Evolutionary conservation across 805 yeast genomes (phyloP), one percentile per base, ranked within the genome.

Genomic region (Ogataea naganishii): DNA sequence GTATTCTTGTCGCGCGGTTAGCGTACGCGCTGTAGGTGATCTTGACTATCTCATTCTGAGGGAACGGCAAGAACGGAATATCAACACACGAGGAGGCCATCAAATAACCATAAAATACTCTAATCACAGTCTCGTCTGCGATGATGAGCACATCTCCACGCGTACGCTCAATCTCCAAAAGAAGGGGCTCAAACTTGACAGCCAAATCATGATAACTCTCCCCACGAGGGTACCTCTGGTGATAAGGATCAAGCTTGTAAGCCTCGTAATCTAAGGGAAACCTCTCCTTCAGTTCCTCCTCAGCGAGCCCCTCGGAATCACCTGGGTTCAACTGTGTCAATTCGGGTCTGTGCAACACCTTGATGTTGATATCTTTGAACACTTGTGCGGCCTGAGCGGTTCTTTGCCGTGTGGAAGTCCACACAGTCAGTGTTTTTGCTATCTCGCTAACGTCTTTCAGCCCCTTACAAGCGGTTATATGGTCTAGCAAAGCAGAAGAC

Each of bases 131-230:
- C 46, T 89, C 96, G 51, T 92, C 96, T 1, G 96, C 96, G 42
- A 92, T 81, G 36, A 92, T 80, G 41, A 92, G 62, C 11, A 92
- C 70, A 50, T 86, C 96, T 14, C 85, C 83, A 31, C 83, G 72
- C 71, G 81, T 78, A 43, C 96, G 71, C 54, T 92, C 99, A 75
- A 92, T 79, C 54, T 92, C 97, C 51, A 92, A 66, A 37, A 92
- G 74, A 32, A 92, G 64, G 0, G 97, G 95, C 56, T 92, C 98
- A 59, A 92, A 71, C 44, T 95, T 75, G 21, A 92, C 80, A 0
- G 98, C 97, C 34, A 92, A 66, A 55, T 92, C 99, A 56, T 92
- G 98, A 50, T 86, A 92, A 29, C 94, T 82, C 58, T 92, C 99
- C 0, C 94, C 85, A 29, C 97, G 67, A 3, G 95, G 83, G 50